Evolutionary conservation across 2,329 filamentous ascomycete genomes (phyloP).

Genomic region (Hypoxylon sp.): DNA sequence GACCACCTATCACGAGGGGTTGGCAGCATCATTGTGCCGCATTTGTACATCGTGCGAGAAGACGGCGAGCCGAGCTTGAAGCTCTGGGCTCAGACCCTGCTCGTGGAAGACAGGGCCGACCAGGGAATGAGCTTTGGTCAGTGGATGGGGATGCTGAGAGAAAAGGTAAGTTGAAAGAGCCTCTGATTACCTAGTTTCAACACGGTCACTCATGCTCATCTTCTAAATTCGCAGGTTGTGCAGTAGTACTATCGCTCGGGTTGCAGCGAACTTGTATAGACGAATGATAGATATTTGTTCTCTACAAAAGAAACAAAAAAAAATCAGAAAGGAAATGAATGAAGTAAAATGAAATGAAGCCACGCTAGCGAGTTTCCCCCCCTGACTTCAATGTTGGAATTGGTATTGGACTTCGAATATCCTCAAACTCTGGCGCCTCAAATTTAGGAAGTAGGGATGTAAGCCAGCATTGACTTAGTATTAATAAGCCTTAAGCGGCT

Average conservation of each 20-base stretch:
- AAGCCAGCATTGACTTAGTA: conserved; percentile 21
- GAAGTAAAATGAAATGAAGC: conserved; percentile 33
- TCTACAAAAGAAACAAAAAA: not conserved
- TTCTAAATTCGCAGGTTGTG: conserved; percentile 40
- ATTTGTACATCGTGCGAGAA: conserved; percentile 93
- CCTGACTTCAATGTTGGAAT: conserved; percentile 9
- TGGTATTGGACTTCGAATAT: not conserved
- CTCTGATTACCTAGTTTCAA: conserved; percentile 35
- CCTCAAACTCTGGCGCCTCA: not conserved
- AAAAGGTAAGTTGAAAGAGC: conserved; percentile 78
- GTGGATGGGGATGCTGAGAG: conserved; percentile 91
- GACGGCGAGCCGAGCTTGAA: conserved; percentile 96
- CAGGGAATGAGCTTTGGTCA: conserved; percentile 93
- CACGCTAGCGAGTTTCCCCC: conserved; percentile 16
- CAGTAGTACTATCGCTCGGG: conserved; percentile 29
- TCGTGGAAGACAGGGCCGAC: conserved; percentile 95
- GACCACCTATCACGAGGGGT: conserved; percentile 90
- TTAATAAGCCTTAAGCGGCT: conserved; percentile 10
- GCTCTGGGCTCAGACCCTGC: conserved; percentile 94
- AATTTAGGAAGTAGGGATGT: not conserved
- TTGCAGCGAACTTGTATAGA: conserved; percentile 39
- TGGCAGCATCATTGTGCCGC: conserved; percentile 92
- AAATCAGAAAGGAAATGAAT: conserved; percentile 10
- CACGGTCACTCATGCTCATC: conserved; percentile 36
- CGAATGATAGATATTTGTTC: conserved; percentile 38